phyloP scores from a whole-genome alignment of 2,329 filamentous ascomycete species.

The Calonectria naviculata region DNA sequence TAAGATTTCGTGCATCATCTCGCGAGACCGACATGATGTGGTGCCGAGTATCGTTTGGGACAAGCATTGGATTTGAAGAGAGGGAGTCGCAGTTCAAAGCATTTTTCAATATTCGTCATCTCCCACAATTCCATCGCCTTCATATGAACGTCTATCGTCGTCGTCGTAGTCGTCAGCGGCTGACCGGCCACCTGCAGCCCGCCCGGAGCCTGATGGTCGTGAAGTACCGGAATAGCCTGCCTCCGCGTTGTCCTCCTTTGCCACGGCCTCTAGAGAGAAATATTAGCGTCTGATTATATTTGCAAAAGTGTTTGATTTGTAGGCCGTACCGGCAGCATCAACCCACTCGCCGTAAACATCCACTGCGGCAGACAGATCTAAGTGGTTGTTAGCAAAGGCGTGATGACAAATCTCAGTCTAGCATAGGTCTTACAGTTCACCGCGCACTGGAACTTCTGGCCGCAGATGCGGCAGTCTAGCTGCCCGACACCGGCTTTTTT shows the following conservation, averaged over 20 bases:
- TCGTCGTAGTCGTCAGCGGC: slow-evolving; percentile 59
- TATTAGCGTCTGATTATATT: slow-evolving; percentile 24
- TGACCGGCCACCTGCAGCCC: slow-evolving; percentile 37
- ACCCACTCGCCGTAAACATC: slow-evolving; percentile 99
- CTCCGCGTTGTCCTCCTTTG: slow-evolving; percentile 55
- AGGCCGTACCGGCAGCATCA: slow-evolving; percentile 77
- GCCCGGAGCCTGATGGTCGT: slow-evolving; percentile 36
- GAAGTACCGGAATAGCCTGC: slow-evolving; percentile 43
- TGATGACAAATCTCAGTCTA: slow-evolving; percentile 10
- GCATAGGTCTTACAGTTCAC: slow-evolving; percentile 79
- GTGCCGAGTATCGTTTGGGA: slow-evolving; percentile 27
- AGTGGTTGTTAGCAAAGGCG: slow-evolving; percentile 27
- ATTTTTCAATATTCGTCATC: slow-evolving; percentile 65
- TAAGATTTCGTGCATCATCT: slow-evolving; percentile 22
- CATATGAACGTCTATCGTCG: slow-evolving; percentile 63
- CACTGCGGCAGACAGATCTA: slow-evolving; percentile 89
- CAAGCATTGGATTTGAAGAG: slow-evolving; percentile 34
- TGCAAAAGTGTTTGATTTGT: background rate
- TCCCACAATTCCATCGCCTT: slow-evolving; percentile 62
- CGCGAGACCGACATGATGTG: slow-evolving; percentile 20
- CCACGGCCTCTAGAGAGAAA: slow-evolving; percentile 57
- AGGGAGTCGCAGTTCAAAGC: slow-evolving; percentile 30
- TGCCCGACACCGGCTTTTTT: slow-evolving; percentile 91
- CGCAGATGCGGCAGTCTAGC: slow-evolving; percentile 91
- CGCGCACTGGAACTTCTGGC: slow-evolving; percentile 90